Base-by-base conservation (phyloP, 169 alveolate genomes). In the Eimeria acervulina region DNA sequence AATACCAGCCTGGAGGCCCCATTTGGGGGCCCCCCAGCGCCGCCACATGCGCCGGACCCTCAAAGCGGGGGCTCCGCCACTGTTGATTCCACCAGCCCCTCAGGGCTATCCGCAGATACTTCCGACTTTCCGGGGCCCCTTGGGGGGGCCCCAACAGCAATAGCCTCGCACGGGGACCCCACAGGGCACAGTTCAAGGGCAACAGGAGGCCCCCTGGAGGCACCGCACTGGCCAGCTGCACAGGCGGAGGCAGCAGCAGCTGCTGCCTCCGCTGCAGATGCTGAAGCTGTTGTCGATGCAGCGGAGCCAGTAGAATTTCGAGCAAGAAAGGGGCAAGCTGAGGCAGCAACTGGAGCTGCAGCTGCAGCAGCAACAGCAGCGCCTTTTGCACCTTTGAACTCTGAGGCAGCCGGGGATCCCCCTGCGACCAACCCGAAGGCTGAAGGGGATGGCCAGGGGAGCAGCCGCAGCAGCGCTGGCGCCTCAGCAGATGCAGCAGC, bases 401-500 rank as follows among this genome's bases (percentile, higher is more conserved):
- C 52, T 72, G 47, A 15, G 74, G 74, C 31, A 3, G 74, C 12
- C 12, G 74, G 15, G 13, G 3, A 61, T 26, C 26, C 26, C 38
- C 3, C 36, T 55, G 66, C 26, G 15, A 17, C 15, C 26, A 17
- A 17, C 15, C 66, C 5, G 26, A 13, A 2, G 15, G 66, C 15
- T 26, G 74, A 12, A 36, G 38, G 31, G 12, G 74, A 61, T 1
- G 74, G 36, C 3, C 38, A 61, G 38, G 33, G 84, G 15, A 36
- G 84, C 84, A 72, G 84, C 52, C 28, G 52, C 63, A n/a, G 68
- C 63, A 78, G 66, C 26, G 26, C 17, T 7, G 66, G 26, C 55
- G 55, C 55, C n/a, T 13, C 66, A 55, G 66, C n/a, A 55, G 66
- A 19, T 19, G 89, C 89, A 26, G 89, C 89, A 68, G 81, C 81